These are phyloP conservation scores for Calonectria honghensis DNA, from an alignment of 2,329 filamentous ascomycete genomes.

Conservation along the genomic window DNA sequence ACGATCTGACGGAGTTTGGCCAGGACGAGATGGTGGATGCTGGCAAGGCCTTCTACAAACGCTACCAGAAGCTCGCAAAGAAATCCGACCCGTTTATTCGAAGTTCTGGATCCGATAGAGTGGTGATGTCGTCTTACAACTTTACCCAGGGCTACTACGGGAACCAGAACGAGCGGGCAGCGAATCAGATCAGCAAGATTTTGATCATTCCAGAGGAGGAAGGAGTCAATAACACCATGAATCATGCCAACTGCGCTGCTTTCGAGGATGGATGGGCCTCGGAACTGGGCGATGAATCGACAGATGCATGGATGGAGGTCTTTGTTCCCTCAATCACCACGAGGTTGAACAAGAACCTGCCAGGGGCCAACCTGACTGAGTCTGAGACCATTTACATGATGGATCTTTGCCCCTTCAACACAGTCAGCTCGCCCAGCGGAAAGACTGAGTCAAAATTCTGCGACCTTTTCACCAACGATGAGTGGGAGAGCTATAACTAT, in stretches of 20 bases:
- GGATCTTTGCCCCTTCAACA: slow-evolving; percentile 92
- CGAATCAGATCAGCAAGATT: slow-evolving; percentile 72
- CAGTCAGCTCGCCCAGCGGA: slow-evolving; percentile 77
- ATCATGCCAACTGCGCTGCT: slow-evolving; percentile 80
- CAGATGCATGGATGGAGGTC: slow-evolving; percentile 74
- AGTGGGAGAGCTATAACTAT: slow-evolving; percentile 90
- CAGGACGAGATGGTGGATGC: slow-evolving; percentile 82
- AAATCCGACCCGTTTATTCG: slow-evolving; percentile 80
- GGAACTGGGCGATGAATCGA: slow-evolving; percentile 68
- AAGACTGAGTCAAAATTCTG: slow-evolving; percentile 81
- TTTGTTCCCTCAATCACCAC: slow-evolving; percentile 82
- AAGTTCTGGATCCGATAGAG: slow-evolving; percentile 81
- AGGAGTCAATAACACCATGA: slow-evolving; percentile 87
- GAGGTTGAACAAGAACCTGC: slow-evolving; percentile 81
- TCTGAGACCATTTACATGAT: slow-evolving; percentile 83
- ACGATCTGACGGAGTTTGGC: slow-evolving; percentile 81
- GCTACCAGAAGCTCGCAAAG: slow-evolving; percentile 79
- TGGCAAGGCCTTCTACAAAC: slow-evolving; percentile 83
- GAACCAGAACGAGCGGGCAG: slow-evolving; percentile 60
- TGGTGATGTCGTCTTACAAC: slow-evolving; percentile 83
- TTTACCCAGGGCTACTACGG: slow-evolving; percentile 85
- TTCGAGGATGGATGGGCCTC: slow-evolving; percentile 79
- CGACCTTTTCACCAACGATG: slow-evolving; percentile 80
- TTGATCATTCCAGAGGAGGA: slow-evolving; percentile 81
- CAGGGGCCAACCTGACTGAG: slow-evolving; percentile 78